A percentile compares a stretch with the other conserved stretches of the same genome.
Conservation (phyloP, 2,329 filamentous ascomycete genomes). For the Colletotrichum truncatum region DNA sequence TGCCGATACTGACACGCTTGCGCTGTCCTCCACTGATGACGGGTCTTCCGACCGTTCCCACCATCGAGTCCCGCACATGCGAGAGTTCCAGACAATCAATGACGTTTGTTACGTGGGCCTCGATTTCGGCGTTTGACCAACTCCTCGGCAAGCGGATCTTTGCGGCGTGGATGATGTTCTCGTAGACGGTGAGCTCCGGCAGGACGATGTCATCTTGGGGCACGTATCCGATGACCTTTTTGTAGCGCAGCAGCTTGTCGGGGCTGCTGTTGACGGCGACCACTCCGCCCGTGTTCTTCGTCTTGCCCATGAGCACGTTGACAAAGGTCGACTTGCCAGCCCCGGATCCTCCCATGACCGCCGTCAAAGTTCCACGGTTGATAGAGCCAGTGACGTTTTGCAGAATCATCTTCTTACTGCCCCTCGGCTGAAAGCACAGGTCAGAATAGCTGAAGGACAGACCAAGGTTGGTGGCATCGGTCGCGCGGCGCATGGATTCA, state of each 20-base stretch:
- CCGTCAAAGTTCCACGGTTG: conserved; percentile 61
- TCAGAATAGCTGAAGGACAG: conserved; percentile 62
- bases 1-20: conserved; percentile 67
- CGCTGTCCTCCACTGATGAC: conserved; percentile 66
- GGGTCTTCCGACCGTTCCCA: conserved; percentile 60
- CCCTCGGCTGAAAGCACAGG: conserved; percentile 57
- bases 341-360: conserved; percentile 69
- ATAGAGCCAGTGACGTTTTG: conserved; percentile 64
- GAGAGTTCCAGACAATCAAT: conserved; percentile 62
- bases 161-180: conserved; percentile 70
- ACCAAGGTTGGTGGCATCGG: conserved; percentile 60
- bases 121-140: conserved; percentile 59
- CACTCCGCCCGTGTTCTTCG: conserved; percentile 56
- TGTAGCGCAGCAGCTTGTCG: conserved; percentile 59
- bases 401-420: conserved; percentile 54
- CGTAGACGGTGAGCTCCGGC: conserved; percentile 67
- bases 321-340: conserved; percentile 69
- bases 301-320: conserved; percentile 70
- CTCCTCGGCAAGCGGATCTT: conserved; percentile 60
- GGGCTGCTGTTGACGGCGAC: conserved; percentile 63
- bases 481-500: conserved; percentile 60
- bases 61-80: conserved; percentile 59
- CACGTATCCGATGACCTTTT: conserved; percentile 69
- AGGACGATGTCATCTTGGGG: conserved; percentile 70
- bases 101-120: conserved; percentile 63